Evolutionary conservation across 176 grass and related monocot species (phyloP).

Genomic region (Rhynchospora pubera): DNA sequence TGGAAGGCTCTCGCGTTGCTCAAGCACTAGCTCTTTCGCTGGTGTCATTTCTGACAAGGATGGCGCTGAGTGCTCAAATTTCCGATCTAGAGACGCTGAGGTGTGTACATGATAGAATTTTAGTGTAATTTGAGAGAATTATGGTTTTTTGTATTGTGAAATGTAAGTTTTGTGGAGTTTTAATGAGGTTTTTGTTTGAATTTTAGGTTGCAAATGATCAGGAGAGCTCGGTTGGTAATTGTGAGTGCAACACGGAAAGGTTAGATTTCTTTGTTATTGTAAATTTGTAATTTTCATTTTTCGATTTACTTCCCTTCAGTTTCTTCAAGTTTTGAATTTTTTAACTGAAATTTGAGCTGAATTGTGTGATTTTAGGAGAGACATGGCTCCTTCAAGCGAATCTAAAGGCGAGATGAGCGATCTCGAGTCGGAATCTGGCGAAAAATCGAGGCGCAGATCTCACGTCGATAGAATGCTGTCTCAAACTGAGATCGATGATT

Average conservation of each 20-base stretch:
- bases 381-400: slow-evolving; percentile 44
- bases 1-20: slow-evolving; percentile 41
- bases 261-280: slow-evolving; percentile 29
- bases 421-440: slow-evolving; percentile 49
- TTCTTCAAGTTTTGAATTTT: background rate
- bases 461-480: slow-evolving; percentile 18
- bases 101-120: slow-evolving; percentile 40
- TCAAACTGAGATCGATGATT: slow-evolving; percentile 54
- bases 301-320: background rate
- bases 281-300: background rate
- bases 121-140: slow-evolving; percentile 28
- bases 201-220: slow-evolving; percentile 28
- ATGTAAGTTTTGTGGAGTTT: slow-evolving; percentile 4
- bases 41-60: background rate
- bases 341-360: background rate
- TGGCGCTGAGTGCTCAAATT: background rate
- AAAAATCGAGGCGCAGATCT: background rate
- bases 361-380: slow-evolving; percentile 44
- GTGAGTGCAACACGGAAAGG: slow-evolving; percentile 36
- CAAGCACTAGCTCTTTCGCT: slow-evolving; percentile 43
- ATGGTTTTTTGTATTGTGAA: slow-evolving; percentile 25
- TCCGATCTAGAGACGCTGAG: slow-evolving; percentile 35
- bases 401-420: slow-evolving; percentile 34
- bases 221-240: slow-evolving; percentile 32
- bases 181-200: background rate